Conservation (phyloP, 164 flowering plant species). For the Aristolochia fimbriata region DNA sequence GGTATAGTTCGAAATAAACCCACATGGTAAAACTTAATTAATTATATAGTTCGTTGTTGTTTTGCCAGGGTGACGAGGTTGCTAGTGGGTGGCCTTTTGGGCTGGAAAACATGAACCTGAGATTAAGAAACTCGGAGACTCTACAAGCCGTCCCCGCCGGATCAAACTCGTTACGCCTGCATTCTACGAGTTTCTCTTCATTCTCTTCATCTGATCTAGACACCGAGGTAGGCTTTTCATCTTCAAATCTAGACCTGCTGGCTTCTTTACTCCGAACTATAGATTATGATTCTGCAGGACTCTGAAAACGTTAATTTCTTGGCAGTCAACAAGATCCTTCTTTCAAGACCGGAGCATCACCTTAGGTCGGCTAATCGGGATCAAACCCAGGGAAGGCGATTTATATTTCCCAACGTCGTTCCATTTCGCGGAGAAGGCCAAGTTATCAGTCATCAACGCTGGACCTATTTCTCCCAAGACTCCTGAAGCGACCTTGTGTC, state of each 20-base stretch:
- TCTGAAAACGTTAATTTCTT: not conserved
- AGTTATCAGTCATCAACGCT: not conserved
- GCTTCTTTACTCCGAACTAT: constrained; percentile 62
- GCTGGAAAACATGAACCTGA: constrained; percentile 44
- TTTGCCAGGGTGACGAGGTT: constrained; percentile 8
- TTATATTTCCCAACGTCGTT: constrained; percentile 21
- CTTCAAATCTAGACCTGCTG: constrained; percentile 58
- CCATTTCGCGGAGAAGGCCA: constrained; percentile 3
- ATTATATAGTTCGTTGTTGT: too few relatives aligned
- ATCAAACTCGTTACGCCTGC: constrained; percentile 14
- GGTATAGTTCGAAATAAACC: too few relatives aligned
- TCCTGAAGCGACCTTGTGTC: constrained; percentile 9
- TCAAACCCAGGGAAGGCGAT: constrained; percentile 28
- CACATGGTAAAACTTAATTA: too few relatives aligned
- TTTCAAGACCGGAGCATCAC: constrained; percentile 57
- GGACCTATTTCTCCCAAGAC: not conserved
- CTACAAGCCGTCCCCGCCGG: constrained; percentile 11
- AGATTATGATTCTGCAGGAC: constrained; percentile 25
- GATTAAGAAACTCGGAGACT: constrained; percentile 27
- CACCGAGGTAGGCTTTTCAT: constrained; percentile 34
- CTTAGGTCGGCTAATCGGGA: constrained; percentile 54
- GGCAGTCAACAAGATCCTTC: constrained; percentile 65
- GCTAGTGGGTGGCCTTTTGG: constrained; percentile 76
- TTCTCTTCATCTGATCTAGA: constrained; percentile 59
- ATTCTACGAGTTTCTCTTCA: constrained; percentile 50